These are phyloP conservation scores for Lachnellula occidentalis DNA, from an alignment of 2,329 filamentous ascomycete genomes.

Conservation along the genomic window DNA sequence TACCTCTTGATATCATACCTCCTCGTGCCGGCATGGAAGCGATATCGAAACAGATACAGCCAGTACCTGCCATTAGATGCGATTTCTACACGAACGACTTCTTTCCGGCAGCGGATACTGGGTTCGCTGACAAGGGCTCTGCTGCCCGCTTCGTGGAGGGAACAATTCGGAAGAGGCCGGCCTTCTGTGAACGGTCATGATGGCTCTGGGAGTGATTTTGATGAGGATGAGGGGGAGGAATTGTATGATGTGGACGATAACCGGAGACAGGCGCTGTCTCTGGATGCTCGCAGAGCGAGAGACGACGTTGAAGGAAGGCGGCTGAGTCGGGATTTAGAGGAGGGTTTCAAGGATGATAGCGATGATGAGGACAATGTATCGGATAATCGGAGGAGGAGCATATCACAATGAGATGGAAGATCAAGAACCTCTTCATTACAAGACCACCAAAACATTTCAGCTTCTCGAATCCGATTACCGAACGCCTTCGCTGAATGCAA, in stretches of 20 bases:
- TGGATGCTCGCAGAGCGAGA: conserved; percentile 33
- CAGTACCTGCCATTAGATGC: conserved; percentile 67
- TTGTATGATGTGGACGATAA: conserved; percentile 51
- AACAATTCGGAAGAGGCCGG: conserved; percentile 37
- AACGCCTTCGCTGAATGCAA: neutral
- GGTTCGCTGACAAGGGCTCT: conserved; percentile 36
- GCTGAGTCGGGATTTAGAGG: conserved; percentile 73
- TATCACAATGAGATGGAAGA: conserved; percentile 8
- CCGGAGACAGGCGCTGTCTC: conserved; percentile 37
- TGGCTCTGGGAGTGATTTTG: conserved; percentile 46
- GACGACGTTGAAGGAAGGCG: conserved; percentile 50
- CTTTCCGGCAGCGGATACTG: conserved; percentile 48
- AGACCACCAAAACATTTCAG: neutral
- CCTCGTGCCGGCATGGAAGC: conserved; percentile 62
- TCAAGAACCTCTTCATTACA: neutral
- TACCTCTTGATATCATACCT: conserved; percentile 63
- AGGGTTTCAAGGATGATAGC: conserved; percentile 69
- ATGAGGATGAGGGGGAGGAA: conserved; percentile 66
- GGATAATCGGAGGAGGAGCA: conserved; percentile 4
- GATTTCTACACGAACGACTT: conserved; percentile 51
- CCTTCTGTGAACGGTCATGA: conserved; percentile 36
- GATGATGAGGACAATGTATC: conserved; percentile 45
- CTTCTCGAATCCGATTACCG: no score
- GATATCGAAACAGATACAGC: conserved; percentile 64
- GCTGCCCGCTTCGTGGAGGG: conserved; percentile 45